Percentiles rank a stretch among this genome's conserved stretches.
phyloP scores from a whole-genome alignment of 2,329 filamentous ascomycete genomes.

The Venturia pyrina region DNA sequence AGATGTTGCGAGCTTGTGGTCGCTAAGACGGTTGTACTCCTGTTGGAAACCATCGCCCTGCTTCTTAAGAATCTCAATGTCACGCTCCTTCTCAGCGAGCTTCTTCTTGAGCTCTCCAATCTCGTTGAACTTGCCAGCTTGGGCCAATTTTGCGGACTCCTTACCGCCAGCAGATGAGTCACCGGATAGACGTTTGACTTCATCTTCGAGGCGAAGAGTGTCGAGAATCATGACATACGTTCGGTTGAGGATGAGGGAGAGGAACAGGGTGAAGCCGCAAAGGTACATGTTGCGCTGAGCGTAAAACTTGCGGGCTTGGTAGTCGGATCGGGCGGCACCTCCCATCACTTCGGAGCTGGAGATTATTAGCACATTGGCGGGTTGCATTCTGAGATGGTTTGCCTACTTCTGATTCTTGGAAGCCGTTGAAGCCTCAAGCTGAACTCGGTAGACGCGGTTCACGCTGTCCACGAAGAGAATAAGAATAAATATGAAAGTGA shows the following conservation, averaged over 20 bases:
- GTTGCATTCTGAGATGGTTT: background rate
- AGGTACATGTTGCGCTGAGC: constrained; percentile 99
- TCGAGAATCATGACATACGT: constrained; percentile 98
- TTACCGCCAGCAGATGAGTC: constrained; percentile 46
- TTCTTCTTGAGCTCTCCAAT: constrained; percentile 58
- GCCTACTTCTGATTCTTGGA: constrained; percentile 41
- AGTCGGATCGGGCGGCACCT: constrained; percentile 88
- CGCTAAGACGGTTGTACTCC: constrained; percentile 78
- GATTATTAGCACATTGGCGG: constrained; percentile 2
- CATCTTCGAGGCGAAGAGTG: constrained; percentile 82
- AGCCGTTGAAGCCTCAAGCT: constrained; percentile 71
- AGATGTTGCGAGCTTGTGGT: constrained; percentile 45
- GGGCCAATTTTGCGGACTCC: constrained; percentile 60
- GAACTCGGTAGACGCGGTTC: constrained; percentile 90
- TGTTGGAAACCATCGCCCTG: constrained; percentile 73
- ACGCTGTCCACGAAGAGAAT: constrained; percentile 98
- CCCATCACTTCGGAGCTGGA: constrained; percentile 60
- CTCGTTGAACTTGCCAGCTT: constrained; percentile 65
- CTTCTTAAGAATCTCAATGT: constrained; percentile 84
- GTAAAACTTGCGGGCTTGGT: constrained; percentile 99
- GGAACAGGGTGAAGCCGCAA: constrained; percentile 97
- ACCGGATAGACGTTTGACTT: constrained; percentile 73
- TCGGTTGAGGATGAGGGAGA: constrained; percentile 96
- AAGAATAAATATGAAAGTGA: constrained; percentile 97
- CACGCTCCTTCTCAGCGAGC: constrained; percentile 63